Base-by-base conservation (phyloP, 768 basidiomycete genomes). In the Mycena indigotica region DNA sequence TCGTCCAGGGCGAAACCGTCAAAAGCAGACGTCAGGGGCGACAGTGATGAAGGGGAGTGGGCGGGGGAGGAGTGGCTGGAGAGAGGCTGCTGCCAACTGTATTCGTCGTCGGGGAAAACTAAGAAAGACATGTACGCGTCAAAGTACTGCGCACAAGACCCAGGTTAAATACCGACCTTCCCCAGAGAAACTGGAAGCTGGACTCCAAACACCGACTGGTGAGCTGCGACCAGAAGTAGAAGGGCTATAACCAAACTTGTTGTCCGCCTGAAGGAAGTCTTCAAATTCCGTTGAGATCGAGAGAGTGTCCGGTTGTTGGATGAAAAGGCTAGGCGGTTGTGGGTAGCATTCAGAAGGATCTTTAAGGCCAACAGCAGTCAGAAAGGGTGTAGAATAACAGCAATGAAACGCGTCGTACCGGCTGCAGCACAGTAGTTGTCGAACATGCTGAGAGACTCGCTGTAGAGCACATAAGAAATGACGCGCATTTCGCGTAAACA, bases 41-140 rank as follows among this genome's bases (percentile, higher is more conserved):
- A 63, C 5, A 63, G 28, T 26, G 46, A 48, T n/a, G 61, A 58
- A 10, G 61, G 52, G 15, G 61, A 60, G 2, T 50, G 29, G 4
- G 58, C 54, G 5, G 59, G 59, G 15, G 60, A 63, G 13, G 62
- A 57, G 28, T 56, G 57, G 17, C 26, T 40, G 12, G 62, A 63
- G 35, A 53, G 24, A 8, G 50, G 52, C 1, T 49, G 57, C n/a
- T 21, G 15, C 52, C 56, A 62, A 2, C 32, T 30, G 28, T 39
- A 51, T 0, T 63, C 62, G 16, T 63, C 62, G 23, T 63, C 62
- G 15, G 62, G 58, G 41, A 46, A 62, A 28, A 63, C 62, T 63
- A 41, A n/a, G n/a, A n/a, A 49, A 52, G 19, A 17, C 40, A 54
- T 44, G 52, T 16, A 23, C 26, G 39, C 23, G 39, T 45, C 44